These are phyloP conservation scores for Aureobasidium leucospermi DNA, from an alignment of 2,329 filamentous ascomycete genomes.

Conservation along the genomic window DNA sequence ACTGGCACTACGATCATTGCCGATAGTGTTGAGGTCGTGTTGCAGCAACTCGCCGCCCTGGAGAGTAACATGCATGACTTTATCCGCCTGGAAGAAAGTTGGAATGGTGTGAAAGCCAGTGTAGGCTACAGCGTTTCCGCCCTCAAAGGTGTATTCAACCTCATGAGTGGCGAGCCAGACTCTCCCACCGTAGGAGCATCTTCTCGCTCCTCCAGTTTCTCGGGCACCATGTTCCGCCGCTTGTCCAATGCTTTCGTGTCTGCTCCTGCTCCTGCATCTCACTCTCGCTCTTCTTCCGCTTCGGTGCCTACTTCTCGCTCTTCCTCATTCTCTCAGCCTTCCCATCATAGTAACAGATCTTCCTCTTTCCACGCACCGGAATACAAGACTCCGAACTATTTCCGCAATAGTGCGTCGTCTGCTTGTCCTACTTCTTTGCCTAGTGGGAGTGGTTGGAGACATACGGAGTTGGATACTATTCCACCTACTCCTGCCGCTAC, in stretches of 20 bases:
- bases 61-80: constrained; percentile 38
- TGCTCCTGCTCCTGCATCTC: constrained; percentile 6
- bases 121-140: constrained; percentile 35
- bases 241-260: constrained; percentile 27
- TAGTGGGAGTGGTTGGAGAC: constrained; percentile 12
- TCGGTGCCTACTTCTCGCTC: constrained; percentile 1
- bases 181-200: constrained; percentile 17
- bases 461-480: constrained; percentile 31
- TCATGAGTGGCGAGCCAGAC: constrained; percentile 27
- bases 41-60: constrained; percentile 33
- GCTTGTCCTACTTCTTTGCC: constrained; percentile 35
- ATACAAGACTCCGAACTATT: constrained; percentile 27
- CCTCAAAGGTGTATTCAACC: constrained; percentile 39
- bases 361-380: constrained; percentile 15
- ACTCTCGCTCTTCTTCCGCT: constrained; percentile 19
- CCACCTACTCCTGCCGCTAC: constrained; percentile 32
- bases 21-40: constrained; percentile 36
- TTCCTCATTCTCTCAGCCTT: background rate
- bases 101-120: constrained; percentile 35
- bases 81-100: constrained; percentile 39
- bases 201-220: constrained; percentile 23
- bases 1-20: constrained; percentile 38
- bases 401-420: constrained; percentile 29
- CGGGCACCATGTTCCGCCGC: constrained; percentile 25
- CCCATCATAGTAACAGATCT: background rate